Evolutionary conservation across 2,329 filamentous ascomycete species (phyloP).

Genomic region (Hymenotorrendiella dingleyae): DNA sequence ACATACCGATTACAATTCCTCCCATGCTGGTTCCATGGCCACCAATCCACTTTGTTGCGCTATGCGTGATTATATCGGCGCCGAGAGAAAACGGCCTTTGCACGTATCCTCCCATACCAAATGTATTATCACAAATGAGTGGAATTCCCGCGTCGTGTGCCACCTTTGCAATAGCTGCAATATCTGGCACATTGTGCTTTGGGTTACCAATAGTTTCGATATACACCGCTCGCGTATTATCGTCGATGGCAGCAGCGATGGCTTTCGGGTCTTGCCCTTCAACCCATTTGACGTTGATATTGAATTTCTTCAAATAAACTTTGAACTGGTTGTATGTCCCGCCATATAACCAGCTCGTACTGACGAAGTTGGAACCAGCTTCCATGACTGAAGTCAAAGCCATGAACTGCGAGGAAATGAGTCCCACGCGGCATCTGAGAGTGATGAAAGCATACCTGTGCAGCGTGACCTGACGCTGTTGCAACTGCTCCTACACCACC

Average conservation of each 20-base stretch:
- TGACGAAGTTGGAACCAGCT: conserved; percentile 60
- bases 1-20: conserved; percentile 56
- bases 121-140: conserved; percentile 34
- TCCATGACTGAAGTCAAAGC: conserved; percentile 56
- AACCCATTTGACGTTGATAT: conserved; percentile 60
- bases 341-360: conserved; percentile 59
- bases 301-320: conserved; percentile 55
- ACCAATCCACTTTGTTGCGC: conserved; percentile 61
- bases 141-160: conserved; percentile 55
- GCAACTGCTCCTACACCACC: conserved; percentile 60
- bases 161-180: conserved; percentile 56
- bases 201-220: conserved; percentile 64
- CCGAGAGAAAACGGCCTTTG: conserved; percentile 33
- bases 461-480: conserved; percentile 56
- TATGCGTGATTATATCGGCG: conserved; percentile 62
- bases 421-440: no score
- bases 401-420: conserved; percentile 43
- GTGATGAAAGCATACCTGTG: conserved; percentile 43
- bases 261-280: conserved; percentile 52
- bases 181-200: conserved; percentile 61
- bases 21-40: conserved; percentile 63
- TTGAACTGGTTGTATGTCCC: conserved; percentile 65
- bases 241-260: conserved; percentile 56
- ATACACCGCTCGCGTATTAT: conserved; percentile 62
- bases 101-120: conserved; percentile 7